These are phyloP conservation scores for Trifolium dubium DNA, from an alignment of 306 rosid species.

Conservation along the genomic window DNA sequence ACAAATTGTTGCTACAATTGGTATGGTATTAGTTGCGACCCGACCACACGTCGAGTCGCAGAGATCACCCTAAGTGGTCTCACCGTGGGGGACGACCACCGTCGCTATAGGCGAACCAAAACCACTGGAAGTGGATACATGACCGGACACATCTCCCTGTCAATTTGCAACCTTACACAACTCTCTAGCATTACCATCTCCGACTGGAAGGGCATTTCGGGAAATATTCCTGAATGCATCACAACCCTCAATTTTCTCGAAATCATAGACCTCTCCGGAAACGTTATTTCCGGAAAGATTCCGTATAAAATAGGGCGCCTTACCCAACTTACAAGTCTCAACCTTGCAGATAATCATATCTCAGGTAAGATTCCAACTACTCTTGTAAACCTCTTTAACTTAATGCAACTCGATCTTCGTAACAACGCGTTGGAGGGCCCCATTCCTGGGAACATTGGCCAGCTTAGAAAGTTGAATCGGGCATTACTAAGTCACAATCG, in stretches of 20 bases:
- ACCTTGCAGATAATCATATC: constrained; percentile 78
- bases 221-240: constrained; percentile 72
- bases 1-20: constrained; percentile 76
- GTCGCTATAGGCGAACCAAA: constrained; percentile 39
- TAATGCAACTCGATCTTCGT: constrained; percentile 79
- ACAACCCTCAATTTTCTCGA: constrained; percentile 56
- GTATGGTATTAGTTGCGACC: constrained; percentile 82
- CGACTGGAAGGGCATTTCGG: constrained; percentile 86
- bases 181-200: constrained; percentile 71
- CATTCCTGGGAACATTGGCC: constrained; percentile 57
- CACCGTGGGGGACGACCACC: constrained; percentile 55
- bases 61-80: constrained; percentile 66
- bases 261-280: constrained; percentile 71
- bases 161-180: constrained; percentile 68
- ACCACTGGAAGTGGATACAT: constrained; percentile 47
- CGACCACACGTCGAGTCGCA: constrained; percentile 55
- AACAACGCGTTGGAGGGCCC: constrained; percentile 69
- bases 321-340: constrained; percentile 59
- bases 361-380: constrained; percentile 65
- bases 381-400: constrained; percentile 49
- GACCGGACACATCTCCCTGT: constrained; percentile 71
- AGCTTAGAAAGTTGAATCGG: constrained; percentile 59
- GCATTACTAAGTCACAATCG: constrained; percentile 66
- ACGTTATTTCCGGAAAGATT: constrained; percentile 58
- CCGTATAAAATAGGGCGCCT: constrained; percentile 67